Percentiles rank a stretch among this genome's conserved stretches.
Conservation (phyloP, 2,329 filamentous ascomycete species). For the Neospermospora avenae region DNA sequence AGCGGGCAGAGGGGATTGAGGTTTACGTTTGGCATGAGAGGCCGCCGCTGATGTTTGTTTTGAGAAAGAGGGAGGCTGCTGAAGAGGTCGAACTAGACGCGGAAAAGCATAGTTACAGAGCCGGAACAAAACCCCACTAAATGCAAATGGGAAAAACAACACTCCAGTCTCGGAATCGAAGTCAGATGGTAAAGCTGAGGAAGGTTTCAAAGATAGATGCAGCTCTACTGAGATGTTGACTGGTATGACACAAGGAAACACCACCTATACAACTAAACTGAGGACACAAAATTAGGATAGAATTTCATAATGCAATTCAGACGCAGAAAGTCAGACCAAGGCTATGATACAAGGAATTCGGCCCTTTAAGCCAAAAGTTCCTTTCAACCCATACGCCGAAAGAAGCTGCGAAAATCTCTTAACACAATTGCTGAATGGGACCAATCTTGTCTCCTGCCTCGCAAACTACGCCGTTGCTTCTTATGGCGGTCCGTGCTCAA, state of each 20-base stretch:
- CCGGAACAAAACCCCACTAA: too few species aligned
- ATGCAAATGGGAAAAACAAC: too few species aligned
- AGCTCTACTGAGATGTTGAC: not conserved
- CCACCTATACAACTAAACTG: not conserved
- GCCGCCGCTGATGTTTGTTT: constrained; percentile 12
- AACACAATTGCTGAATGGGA: constrained; percentile 3
- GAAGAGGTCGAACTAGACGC: too few species aligned
- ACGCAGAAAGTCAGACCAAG: not conserved
- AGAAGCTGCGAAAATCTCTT: constrained; percentile 1
- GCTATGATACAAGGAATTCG: constrained; percentile 6
- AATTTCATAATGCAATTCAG: not conserved
- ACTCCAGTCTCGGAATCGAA: too few species aligned
- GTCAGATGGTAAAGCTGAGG: too few species aligned
- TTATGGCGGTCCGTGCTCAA: constrained; percentile 8
- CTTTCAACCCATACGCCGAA: not conserved
- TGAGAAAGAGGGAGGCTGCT: too few species aligned
- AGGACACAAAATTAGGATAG: not conserved
- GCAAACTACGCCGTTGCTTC: not conserved
- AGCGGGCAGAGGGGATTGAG: constrained; percentile 14
- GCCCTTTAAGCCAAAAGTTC: not conserved
- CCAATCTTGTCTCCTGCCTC: not conserved
- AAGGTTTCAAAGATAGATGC: too few species aligned
- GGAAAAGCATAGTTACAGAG: too few species aligned
- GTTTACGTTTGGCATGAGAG: constrained; percentile 16
- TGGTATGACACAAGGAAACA: not conserved